Base-by-base conservation (phyloP, 139 green algal species). In the Gonium pectorale region DNA sequence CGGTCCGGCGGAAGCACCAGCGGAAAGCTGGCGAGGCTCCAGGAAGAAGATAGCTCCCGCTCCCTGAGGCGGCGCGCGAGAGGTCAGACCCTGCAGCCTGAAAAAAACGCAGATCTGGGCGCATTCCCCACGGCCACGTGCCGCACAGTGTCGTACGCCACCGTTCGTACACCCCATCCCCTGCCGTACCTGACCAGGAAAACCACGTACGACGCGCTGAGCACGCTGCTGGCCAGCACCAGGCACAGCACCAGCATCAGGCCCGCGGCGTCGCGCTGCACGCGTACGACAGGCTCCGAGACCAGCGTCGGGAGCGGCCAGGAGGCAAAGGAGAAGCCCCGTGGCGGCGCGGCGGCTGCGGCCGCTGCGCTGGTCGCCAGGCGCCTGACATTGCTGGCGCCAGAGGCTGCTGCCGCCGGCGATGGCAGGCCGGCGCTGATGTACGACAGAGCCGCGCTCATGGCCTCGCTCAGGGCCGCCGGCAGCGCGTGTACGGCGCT, bases 171-270 rank as follows among this genome's bases (percentile, higher is more conserved):
- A 56, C 49, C 49, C 1, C 38, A 27, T 44, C 69, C 44, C 19
- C 46, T 8, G 0, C 13, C 79, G n/a, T 63, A 93, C 90, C 90
- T 89, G 67, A 95, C 93, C 17, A 95, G 72, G 77, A 92, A 94
- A 7, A 96, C 88, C 38, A 89, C 90, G 85, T 94, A 95, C 29
- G 85, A 91, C 15, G 94, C 93, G 2, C 87, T 88, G 67, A 96
- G 87, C 40, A 95, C 88, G 2, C 83, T 80, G 0, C 79, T 59
- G 0, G 93, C 92, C 86, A 95, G 83, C n/a, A 90, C 94, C 75
- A 96, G 73, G 77, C 91, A 94, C 66, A 96, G 81, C 83, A 95
- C 92, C 49, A 96, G 91, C 89, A 96, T 90, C 70, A 96, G 88
- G 19, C 71, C 67, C 37, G 89, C 89, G 80, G 89, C 86, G 67